Evolutionary conservation across 768 basidiomycete genomes (phyloP).

Genomic region (Dacryopinax primogenitus): DNA sequence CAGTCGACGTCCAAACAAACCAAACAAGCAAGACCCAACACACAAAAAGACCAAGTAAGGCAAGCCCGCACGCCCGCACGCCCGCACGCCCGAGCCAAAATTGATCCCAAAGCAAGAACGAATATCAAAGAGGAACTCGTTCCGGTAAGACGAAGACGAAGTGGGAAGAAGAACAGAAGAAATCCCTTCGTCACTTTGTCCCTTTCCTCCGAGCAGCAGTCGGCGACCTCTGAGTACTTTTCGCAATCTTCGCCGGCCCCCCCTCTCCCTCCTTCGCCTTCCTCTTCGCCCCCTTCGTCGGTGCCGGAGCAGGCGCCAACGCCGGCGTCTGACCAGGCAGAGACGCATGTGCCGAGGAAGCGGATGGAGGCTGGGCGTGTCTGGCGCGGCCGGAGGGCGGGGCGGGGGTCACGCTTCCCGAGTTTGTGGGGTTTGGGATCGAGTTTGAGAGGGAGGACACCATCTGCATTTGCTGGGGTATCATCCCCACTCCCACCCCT

Average conservation of each 20-base stretch:
- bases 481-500: too few relatives aligned
- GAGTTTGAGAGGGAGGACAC: not conserved
- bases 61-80: too few relatives aligned
- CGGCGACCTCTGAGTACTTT: not conserved
- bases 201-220: too few relatives aligned
- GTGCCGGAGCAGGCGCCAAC: not conserved
- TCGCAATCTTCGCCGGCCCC: not conserved
- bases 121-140: not conserved
- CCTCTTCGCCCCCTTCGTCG: not conserved
- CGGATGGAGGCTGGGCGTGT: slow-evolving; percentile 6
- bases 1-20: too few relatives aligned
- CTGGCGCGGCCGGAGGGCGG: not conserved
- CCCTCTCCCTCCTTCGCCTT: not conserved
- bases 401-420: not conserved
- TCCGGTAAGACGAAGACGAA: too few relatives aligned
- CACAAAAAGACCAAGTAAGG: not conserved
- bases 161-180: too few relatives aligned
- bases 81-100: too few relatives aligned
- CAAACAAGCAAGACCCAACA: too few relatives aligned
- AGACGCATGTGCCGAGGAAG: slow-evolving; percentile 14
- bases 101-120: too few relatives aligned
- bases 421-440: not conserved
- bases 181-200: too few relatives aligned
- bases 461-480: not conserved
- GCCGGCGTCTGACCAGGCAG: not conserved